A percentile compares a stretch with the other conserved stretches of the same genome.
These are phyloP conservation scores for Kalmusia sp. DNA, from an alignment of 2,329 filamentous ascomycete species.

Conservation along the genomic window DNA sequence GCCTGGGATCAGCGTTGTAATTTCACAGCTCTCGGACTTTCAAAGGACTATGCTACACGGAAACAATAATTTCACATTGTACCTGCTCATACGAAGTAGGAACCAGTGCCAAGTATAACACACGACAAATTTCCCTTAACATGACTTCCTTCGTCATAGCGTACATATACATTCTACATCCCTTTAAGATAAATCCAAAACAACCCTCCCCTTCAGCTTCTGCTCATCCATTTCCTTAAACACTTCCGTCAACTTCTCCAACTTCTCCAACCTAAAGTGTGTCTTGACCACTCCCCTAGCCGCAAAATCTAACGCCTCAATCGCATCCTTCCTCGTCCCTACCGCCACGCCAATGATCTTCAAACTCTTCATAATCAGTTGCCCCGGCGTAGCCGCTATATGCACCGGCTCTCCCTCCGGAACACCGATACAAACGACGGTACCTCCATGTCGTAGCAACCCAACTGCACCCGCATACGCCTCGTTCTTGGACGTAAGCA, in stretches of 20 bases:
- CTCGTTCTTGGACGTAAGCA: slow-evolving; percentile 57
- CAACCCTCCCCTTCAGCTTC: slow-evolving; percentile 55
- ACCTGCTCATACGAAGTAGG: too few species aligned
- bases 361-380: slow-evolving; percentile 50
- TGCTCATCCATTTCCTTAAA: slow-evolving; percentile 57
- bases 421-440: slow-evolving; percentile 55
- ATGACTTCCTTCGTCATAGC: too few species aligned
- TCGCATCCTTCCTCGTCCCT: slow-evolving; percentile 55
- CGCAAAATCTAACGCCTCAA: slow-evolving; percentile 57
- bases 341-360: slow-evolving; percentile 56
- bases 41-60: too few species aligned
- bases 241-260: slow-evolving; percentile 54
- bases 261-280: slow-evolving; percentile 54
- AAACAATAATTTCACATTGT: too few species aligned
- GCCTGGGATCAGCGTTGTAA: too few species aligned
- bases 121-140: too few species aligned
- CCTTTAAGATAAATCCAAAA: slow-evolving; percentile 49
- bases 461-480: slow-evolving; percentile 53
- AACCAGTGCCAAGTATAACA: too few species aligned
- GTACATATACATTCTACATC: too few species aligned
- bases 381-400: slow-evolving; percentile 51
- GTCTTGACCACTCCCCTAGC: slow-evolving; percentile 53
- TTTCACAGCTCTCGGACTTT: too few species aligned
- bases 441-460: slow-evolving; percentile 54
- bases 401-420: slow-evolving; percentile 57